Evolutionary conservation across 2,329 filamentous ascomycete genomes (phyloP).

Genomic region (Emergomyces africanus): DNA sequence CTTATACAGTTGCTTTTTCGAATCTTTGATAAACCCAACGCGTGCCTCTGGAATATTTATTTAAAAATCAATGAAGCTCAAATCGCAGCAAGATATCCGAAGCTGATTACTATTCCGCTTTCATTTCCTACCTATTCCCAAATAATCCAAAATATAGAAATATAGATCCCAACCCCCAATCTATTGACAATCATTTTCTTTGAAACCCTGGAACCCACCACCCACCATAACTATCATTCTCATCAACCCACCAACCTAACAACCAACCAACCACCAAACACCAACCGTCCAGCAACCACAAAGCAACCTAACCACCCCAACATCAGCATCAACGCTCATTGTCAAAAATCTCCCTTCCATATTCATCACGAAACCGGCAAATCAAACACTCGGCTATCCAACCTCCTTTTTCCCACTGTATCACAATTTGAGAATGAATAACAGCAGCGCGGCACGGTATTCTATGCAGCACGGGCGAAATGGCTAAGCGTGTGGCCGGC

Average conservation of each 20-base stretch:
- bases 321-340: neutral
- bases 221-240: neutral
- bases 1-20: neutral
- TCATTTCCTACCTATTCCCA: neutral
- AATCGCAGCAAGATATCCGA: neutral
- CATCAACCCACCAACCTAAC: neutral
- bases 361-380: neutral
- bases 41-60: neutral
- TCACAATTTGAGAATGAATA: neutral
- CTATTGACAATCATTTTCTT: neutral
- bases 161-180: neutral
- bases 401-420: neutral
- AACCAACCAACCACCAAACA: neutral
- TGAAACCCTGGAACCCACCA: neutral
- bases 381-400: neutral
- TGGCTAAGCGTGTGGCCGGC: too few species aligned
- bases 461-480: too few species aligned
- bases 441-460: neutral
- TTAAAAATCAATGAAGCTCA: neutral
- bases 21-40: neutral
- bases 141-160: neutral
- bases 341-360: neutral
- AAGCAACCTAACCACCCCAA: neutral
- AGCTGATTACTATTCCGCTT: neutral
- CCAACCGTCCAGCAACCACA: too few species aligned